Evolutionary conservation across 2,329 filamentous ascomycete genomes (phyloP).

Genomic region (Penicillium sp.): DNA sequence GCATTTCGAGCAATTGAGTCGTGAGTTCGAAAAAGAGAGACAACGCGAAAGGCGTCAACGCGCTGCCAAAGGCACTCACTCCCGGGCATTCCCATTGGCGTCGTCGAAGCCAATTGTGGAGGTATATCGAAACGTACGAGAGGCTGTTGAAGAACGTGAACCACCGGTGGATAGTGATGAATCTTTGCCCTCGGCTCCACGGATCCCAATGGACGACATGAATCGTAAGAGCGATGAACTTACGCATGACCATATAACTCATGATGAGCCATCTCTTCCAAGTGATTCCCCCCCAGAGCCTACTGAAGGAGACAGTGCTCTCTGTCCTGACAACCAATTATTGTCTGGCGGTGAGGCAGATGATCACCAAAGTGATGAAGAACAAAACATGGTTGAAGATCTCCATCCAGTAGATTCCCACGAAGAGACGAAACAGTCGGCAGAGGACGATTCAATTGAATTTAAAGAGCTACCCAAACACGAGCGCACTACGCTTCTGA

Average conservation of each 20-base stretch:
- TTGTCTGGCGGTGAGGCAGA: constrained; percentile 69
- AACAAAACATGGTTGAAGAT: constrained; percentile 67
- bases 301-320: constrained; percentile 43
- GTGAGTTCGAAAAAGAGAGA: constrained; percentile 94
- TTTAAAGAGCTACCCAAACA: constrained; percentile 81
- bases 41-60: constrained; percentile 78
- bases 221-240: constrained; percentile 33
- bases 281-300: constrained; percentile 35
- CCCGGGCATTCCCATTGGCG: constrained; percentile 81
- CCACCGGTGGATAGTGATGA: constrained; percentile 62
- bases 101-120: constrained; percentile 95
- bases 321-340: constrained; percentile 49
- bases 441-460: constrained; percentile 56
- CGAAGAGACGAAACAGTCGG: constrained; percentile 52
- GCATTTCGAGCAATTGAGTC: constrained; percentile 94
- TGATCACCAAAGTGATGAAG: constrained; percentile 66
- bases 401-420: constrained; percentile 58
- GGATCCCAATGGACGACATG: constrained; percentile 31
- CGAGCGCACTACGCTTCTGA: constrained; percentile 89
- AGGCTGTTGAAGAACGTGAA: constrained; percentile 81
- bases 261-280: constrained; percentile 31
- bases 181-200: constrained; percentile 29
- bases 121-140: constrained; percentile 89
- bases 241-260: constrained; percentile 18
- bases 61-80: constrained; percentile 71